Evolutionary conservation across 495 filamentous ascomycete species (phyloP), one percentile per base, ranked within the genome.

Genomic region (Aspergillus sparsus): DNA sequence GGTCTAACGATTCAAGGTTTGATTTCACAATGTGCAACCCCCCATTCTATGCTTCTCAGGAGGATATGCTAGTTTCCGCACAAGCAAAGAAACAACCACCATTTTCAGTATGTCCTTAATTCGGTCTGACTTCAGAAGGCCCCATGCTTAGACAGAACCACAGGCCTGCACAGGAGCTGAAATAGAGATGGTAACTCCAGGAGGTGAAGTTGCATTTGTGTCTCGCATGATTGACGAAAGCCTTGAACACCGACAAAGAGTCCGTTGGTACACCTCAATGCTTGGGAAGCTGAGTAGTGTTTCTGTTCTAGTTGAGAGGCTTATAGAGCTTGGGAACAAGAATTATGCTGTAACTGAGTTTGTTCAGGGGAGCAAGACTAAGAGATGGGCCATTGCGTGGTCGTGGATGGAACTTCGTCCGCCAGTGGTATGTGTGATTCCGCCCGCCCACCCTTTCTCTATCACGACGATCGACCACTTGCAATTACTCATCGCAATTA

Each of bases 11-110:
- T 2, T 9, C n/a, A 53, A 87, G 83, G 5, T 79, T 96, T 37
- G 90, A 97, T 70, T 97, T 98, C 67, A 87, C 84, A 49, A 96
- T 97, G 86, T 92, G 87, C 73, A 98, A 98, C 64, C 94, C 94
- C 1, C 94, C 94, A 0, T 98, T 98, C 75, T 97, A 96, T 76
- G 65, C 80, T 18, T 93, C 90, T 4, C 76, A 80, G 15, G 71
- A 80, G 11, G 90, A 95, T 37, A 84, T 97, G 73, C 59, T 82
- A 1, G 74, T 76, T 9, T 85, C 87, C 0, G 88, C 90, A 0
- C 64, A 75, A 21, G 71, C 79, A 33, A 98, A 97, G 68, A 65
- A 77, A 7, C 77, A 82, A 3, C 85, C 85, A 1, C 90, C 94
- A 0, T 83, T 83, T 55, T 89, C 90, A 13, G 80, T 85, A 65